phyloP scores from a whole-genome alignment of 495 filamentous ascomycete genomes.

The Hypomontagnella monticulosa region DNA sequence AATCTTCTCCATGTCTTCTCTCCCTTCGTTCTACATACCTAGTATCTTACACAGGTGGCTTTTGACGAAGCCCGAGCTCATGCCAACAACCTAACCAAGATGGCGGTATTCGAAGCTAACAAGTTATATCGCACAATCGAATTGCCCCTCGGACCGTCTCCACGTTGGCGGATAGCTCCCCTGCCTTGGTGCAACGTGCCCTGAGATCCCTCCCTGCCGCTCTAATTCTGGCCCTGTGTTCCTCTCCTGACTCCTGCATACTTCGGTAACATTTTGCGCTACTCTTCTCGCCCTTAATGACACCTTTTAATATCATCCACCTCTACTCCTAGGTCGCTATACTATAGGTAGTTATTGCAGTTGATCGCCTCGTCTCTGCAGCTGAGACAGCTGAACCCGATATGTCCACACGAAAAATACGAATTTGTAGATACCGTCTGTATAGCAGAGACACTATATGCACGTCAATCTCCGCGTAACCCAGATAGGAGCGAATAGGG shows the following conservation, averaged over 20 bases:
- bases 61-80: neutral
- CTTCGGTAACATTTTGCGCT: slow-evolving; percentile 27
- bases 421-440: slow-evolving; percentile 17
- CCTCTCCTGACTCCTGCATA: slow-evolving; percentile 28
- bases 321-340: slow-evolving; percentile 20
- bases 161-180: slow-evolving; percentile 31
- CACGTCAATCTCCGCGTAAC: slow-evolving; percentile 24
- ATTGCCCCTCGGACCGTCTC: slow-evolving; percentile 24
- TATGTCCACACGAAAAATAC: neutral
- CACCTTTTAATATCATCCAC: slow-evolving; percentile 8
- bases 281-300: slow-evolving; percentile 12
- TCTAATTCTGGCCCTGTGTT: slow-evolving; percentile 20
- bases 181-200: slow-evolving; percentile 19
- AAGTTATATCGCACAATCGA: neutral
- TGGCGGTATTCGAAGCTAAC: slow-evolving; percentile 2
- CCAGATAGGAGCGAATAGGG: neutral
- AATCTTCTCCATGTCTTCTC: slow-evolving; percentile 5
- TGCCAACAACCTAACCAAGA: slow-evolving; percentile 8
- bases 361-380: slow-evolving; percentile 12
- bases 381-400: slow-evolving; percentile 16
- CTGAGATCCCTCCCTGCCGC: slow-evolving; percentile 42
- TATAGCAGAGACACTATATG: slow-evolving; percentile 16
- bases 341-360: neutral
- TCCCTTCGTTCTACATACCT: neutral
- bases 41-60: neutral